phyloP scores from a whole-genome alignment of 2,329 filamentous ascomycete species.

The Blumeria hordei region DNA sequence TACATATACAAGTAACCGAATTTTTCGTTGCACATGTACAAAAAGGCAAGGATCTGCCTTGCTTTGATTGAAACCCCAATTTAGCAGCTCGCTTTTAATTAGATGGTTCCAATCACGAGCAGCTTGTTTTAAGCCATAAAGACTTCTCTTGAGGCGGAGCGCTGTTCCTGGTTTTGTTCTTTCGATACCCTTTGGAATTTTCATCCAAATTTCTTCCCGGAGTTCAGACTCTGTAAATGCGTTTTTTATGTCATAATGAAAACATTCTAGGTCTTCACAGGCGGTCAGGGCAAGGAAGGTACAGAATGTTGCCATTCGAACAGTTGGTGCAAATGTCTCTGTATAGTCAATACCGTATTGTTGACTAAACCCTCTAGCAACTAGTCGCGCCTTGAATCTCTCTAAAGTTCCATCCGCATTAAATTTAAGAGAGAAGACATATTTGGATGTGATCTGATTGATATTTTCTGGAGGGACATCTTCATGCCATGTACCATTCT shows the following conservation, averaged over 20 bases:
- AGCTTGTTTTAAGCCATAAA: background rate
- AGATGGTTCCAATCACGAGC: background rate
- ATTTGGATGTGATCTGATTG: background rate
- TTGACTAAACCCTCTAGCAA: background rate
- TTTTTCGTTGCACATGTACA: background rate
- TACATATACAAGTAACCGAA: background rate
- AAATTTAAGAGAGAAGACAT: background rate
- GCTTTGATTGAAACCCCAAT: background rate
- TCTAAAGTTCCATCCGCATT: background rate
- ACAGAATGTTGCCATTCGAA: background rate
- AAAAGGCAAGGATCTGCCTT: background rate
- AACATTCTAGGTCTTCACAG: background rate
- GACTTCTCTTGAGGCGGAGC: background rate
- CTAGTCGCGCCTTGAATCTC: background rate
- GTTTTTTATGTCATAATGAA: background rate
- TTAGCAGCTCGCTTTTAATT: background rate
- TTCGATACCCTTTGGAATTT: background rate
- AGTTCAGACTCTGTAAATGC: background rate
- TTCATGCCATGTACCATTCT: background rate
- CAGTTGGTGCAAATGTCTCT: background rate
- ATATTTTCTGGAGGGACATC: background rate
- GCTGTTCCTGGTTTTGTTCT: background rate
- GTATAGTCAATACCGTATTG: background rate
- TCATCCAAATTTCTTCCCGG: background rate
- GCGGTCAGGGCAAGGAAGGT: background rate